phyloP scores from a whole-genome alignment of 2,329 filamentous ascomycete species.

The Aureobasidium subglaciale region DNA sequence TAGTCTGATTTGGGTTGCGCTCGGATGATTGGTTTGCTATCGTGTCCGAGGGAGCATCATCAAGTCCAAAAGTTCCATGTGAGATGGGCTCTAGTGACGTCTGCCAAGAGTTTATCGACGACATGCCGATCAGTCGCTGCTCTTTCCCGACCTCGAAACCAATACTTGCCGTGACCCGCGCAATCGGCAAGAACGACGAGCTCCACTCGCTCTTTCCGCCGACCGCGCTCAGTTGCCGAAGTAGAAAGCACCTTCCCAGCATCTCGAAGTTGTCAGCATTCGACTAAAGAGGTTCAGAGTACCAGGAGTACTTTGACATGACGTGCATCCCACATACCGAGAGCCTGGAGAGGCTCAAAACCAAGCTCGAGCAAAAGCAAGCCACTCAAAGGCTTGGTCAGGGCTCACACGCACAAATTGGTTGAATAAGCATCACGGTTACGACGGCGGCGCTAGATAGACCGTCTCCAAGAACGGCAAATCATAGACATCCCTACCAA shows the following conservation, averaged over 20 bases:
- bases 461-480: background rate
- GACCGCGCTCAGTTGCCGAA: background rate
- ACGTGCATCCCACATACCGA: too few relatives aligned
- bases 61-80: too few relatives aligned
- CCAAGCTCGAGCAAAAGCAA: background rate
- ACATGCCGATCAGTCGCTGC: too few relatives aligned
- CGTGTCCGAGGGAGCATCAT: too few relatives aligned
- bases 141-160: too few relatives aligned
- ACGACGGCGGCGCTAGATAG: conserved; percentile 4
- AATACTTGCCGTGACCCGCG: background rate
- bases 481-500: background rate
- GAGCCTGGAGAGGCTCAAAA: background rate
- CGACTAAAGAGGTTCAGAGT: background rate
- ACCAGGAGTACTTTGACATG: too few relatives aligned
- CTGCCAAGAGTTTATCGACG: too few relatives aligned
- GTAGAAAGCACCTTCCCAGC: background rate
- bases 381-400: background rate
- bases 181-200: background rate
- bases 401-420: background rate
- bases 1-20: too few relatives aligned
- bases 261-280: too few relatives aligned
- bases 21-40: too few relatives aligned
- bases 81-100: too few relatives aligned
- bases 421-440: conserved; percentile 4
- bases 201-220: background rate